Evolutionary conservation across 2,329 filamentous ascomycete genomes (phyloP).

Genomic region (Neopestalotiopsis clavispora): DNA sequence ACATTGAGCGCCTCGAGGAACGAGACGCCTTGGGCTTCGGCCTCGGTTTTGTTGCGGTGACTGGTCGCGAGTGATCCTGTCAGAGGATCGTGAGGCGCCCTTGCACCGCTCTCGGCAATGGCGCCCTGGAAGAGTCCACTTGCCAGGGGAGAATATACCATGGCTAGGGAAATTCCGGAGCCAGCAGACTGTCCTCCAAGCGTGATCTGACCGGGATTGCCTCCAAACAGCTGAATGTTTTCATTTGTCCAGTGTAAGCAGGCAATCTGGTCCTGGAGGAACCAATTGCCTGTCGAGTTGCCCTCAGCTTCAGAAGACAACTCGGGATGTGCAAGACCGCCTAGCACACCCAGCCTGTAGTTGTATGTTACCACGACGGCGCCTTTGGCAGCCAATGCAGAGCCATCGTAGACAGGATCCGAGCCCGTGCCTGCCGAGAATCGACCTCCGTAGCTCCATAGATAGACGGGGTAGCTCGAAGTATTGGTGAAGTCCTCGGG

Average conservation of each 20-base stretch:
- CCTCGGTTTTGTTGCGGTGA: constrained; percentile 29
- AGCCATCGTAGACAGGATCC: constrained; percentile 26
- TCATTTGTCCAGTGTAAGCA: constrained; percentile 18
- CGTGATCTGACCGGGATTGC: constrained; percentile 26
- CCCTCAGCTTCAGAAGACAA: constrained; percentile 28
- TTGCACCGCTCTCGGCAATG: constrained; percentile 38
- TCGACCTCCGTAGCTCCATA: constrained; percentile 24
- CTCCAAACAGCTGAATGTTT: constrained; percentile 25
- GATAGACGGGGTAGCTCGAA: constrained; percentile 25
- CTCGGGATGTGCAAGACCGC: constrained; percentile 31
- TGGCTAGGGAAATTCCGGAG: constrained; percentile 26
- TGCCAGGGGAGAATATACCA: constrained; percentile 32
- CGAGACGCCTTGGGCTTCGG: constrained; percentile 23
- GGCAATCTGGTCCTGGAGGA: constrained; percentile 31
- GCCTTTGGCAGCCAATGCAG: constrained; percentile 26
- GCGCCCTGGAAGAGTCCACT: constrained; percentile 30
- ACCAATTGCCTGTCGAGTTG: constrained; percentile 34
- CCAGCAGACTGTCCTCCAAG: constrained; percentile 21
- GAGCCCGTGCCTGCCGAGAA: constrained; percentile 25
- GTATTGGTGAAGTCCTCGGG: constrained; percentile 7
- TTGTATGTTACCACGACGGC: constrained; percentile 29
- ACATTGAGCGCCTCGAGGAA: constrained; percentile 27
- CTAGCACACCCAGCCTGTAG: constrained; percentile 28
- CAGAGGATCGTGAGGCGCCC: constrained; percentile 33
- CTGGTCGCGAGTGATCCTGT: constrained; percentile 32